Evolutionary conservation across 2,329 filamentous ascomycete genomes (phyloP), one percentile per base, ranked within the genome.

Genomic region (Cadophora malorum): DNA sequence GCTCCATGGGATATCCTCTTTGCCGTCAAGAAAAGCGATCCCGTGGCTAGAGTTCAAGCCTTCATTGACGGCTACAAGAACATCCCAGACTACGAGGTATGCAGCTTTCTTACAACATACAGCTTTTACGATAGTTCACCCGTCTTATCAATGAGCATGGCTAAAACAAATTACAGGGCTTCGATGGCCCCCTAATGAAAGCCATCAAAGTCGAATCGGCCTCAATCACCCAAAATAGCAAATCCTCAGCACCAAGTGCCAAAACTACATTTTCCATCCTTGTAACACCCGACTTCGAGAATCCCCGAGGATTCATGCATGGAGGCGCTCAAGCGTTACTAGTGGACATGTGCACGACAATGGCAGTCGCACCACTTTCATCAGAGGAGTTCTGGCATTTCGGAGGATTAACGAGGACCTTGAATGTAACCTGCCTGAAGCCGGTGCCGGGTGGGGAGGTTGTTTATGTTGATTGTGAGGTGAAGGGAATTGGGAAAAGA

Each of bases 381-480:
- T 33, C 52, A 1, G 25, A 55, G 14, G 52, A 33, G 16, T 55
- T 55, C 52, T 55, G 52, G 52, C 25, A 55, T 33, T 55, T 55
- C 16, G 52, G 52, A 8, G 52, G 52, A 7, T 19, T 55, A 14
- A 55, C 52, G 14, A 31, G 52, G 52, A 55, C 52, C 4, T 10
- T 55, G 25, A 55, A 55, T 55, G 25, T 55, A 2, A 33, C 28
- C 33, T 55, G 52, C n/a, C 33, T 55, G 52, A 55, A 33, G 12
- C 52, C 28, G 10, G 25, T 33, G 14, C 52, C 28, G 5, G 52
- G 52, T 9, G 52, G 52, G 5, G 52, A 55, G 28, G 52, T 55
- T 33, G 52, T 55, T 19, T 55, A 55, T 33, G 9, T 55, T 55
- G 52, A 55, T 55, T 55, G 52, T n/a, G 52, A 55, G 23, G 52